These are phyloP conservation scores for Cercospora zeae-maydis DNA, from an alignment of 2,329 filamentous ascomycete genomes.

Conservation along the genomic window DNA sequence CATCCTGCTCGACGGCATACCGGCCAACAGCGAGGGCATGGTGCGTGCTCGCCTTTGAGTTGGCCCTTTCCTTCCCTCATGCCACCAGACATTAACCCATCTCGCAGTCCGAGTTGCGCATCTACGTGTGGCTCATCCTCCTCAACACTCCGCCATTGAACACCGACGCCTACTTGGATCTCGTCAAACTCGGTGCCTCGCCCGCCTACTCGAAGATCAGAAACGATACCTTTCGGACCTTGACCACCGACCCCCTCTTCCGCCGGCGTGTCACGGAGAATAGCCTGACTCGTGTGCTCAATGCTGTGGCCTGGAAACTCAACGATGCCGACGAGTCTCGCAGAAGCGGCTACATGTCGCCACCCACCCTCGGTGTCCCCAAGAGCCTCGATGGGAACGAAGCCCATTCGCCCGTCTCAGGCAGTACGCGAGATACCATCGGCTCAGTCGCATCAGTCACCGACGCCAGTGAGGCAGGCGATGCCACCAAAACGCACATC, in stretches of 20 bases:
- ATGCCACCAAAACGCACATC: conserved; percentile 57
- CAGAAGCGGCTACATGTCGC: conserved; percentile 50
- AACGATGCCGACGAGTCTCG: conserved; percentile 69
- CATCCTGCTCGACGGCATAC: conserved; percentile 71
- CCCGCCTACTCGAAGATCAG: conserved; percentile 96
- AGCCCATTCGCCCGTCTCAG: conserved; percentile 36
- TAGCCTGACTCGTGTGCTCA: conserved; percentile 86
- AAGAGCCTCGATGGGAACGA: conserved; percentile 51
- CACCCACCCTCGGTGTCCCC: conserved; percentile 48
- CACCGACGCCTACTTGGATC: conserved; percentile 82
- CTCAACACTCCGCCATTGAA: conserved; percentile 80
- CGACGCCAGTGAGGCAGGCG: conserved; percentile 60
- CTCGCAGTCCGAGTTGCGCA: conserved; percentile 76
- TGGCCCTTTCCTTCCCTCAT: not conserved
- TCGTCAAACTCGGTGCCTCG: conserved; percentile 89
- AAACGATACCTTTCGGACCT: conserved; percentile 95
- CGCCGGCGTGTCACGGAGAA: conserved; percentile 92
- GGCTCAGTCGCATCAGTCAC: conserved; percentile 51
- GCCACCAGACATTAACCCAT: not conserved
- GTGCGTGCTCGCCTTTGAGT: conserved; percentile 48
- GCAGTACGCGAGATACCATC: conserved; percentile 34
- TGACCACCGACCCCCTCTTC: conserved; percentile 96
- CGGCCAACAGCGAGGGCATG: conserved; percentile 77
- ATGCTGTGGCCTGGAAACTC: conserved; percentile 90
- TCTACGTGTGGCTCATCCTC: conserved; percentile 94